phyloP scores from a whole-genome alignment of 495 filamentous ascomycete genomes.

The Neurospora sp. region DNA sequence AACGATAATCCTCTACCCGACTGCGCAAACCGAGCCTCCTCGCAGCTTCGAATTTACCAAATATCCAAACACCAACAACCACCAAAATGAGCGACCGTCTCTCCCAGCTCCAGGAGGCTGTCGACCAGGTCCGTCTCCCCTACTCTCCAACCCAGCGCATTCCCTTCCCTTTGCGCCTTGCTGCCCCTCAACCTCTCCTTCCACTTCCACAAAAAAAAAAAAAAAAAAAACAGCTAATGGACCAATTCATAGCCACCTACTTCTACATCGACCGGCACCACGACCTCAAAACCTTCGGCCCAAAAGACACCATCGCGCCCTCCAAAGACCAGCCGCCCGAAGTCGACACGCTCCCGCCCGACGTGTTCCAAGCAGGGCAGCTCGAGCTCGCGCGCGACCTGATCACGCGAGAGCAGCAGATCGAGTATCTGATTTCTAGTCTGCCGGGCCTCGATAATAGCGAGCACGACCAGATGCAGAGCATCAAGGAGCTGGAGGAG shows the following conservation, averaged over 20 bases:
- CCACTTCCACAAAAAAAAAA: no score
- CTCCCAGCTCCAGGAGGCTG: slow-evolving; percentile 89
- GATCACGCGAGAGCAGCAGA: slow-evolving; percentile 86
- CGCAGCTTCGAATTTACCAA: background rate
- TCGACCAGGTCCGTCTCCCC: slow-evolving; percentile 60
- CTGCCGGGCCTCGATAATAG: slow-evolving; percentile 83
- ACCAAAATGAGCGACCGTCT: slow-evolving; percentile 74
- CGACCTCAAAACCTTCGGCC: slow-evolving; percentile 55
- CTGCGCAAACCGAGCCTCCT: background rate
- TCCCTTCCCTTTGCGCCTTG: background rate
- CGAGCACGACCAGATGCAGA: slow-evolving; percentile 67
- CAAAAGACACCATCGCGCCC: slow-evolving; percentile 47
- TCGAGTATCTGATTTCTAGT: slow-evolving; percentile 71
- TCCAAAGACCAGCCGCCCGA: slow-evolving; percentile 41
- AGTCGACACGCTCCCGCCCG: slow-evolving; percentile 52
- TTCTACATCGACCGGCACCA: slow-evolving; percentile 78
- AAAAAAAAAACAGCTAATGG: slow-evolving; percentile 51
- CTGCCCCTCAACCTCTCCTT: no score
- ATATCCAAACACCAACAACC: background rate
- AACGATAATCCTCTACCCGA: background rate
- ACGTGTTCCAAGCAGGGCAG: slow-evolving; percentile 59
- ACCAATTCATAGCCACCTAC: slow-evolving; percentile 79
- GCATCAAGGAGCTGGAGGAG: slow-evolving; percentile 64
- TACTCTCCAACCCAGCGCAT: no score
- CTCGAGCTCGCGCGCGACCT: slow-evolving; percentile 78